A percentile compares a stretch with the other conserved stretches of the same genome.
Conservation (phyloP, 495 filamentous ascomycete genomes). For the Penicillium tannophilum region DNA sequence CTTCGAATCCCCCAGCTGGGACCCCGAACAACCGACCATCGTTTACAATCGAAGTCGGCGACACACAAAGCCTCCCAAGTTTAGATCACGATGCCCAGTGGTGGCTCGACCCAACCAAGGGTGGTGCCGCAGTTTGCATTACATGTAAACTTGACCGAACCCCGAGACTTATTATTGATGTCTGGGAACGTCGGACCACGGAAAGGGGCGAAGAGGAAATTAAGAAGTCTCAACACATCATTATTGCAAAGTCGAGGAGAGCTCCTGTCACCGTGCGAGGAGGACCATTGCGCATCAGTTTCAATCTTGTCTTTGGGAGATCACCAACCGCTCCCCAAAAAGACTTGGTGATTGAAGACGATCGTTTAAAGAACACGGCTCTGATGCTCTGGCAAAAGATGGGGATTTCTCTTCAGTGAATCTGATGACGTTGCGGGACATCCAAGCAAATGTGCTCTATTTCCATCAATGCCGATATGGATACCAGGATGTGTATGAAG, state of each 20-base stretch:
- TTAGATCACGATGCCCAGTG: background rate
- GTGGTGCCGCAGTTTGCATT: background rate
- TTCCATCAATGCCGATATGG: conserved; percentile 86
- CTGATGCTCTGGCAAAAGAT: no score
- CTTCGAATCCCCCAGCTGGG: background rate
- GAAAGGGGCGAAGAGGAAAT: background rate
- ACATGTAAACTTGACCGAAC: conserved; percentile 2
- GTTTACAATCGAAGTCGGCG: background rate
- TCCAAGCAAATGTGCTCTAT: conserved; percentile 21
- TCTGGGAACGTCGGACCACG: background rate
- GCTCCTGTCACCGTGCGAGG: no score
- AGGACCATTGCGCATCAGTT: no score
- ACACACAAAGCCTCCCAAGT: background rate
- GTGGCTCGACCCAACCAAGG: background rate
- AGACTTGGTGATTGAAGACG: no score
- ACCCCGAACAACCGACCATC: background rate
- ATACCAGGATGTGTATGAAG: conserved; percentile 73
- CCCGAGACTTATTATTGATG: background rate
- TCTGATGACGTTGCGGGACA: background rate
- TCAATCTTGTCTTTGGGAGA: no score
- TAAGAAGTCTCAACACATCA: background rate
- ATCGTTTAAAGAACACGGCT: no score
- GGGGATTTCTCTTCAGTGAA: background rate
- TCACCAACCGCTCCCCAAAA: no score
- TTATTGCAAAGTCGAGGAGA: background rate